Evolutionary conservation across 164 flowering plant species (phyloP).

Genomic region (Houttuynia cordata): DNA sequence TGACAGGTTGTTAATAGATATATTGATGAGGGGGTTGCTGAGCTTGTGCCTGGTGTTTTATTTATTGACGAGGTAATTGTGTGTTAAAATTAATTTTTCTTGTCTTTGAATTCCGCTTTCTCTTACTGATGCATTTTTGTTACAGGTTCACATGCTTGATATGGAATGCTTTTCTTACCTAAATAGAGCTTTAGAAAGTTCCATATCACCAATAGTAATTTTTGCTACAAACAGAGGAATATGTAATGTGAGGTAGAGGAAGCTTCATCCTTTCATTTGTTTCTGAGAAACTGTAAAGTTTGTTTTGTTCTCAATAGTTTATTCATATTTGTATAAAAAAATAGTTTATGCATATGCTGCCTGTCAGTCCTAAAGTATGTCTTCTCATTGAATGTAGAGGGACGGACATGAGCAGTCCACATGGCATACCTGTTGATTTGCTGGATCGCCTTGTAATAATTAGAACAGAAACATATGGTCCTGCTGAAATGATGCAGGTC

Average conservation of each 20-base stretch:
- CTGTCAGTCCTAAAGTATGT: neutral
- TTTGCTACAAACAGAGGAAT: conserved; percentile 96
- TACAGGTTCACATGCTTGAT: conserved; percentile 97
- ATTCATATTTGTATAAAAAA: no score
- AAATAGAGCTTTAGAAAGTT: conserved; percentile 91
- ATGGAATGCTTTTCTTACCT: conserved; percentile 94
- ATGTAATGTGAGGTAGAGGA: conserved; percentile 69
- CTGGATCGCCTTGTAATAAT: conserved; percentile 81
- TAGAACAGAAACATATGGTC: conserved; percentile 75
- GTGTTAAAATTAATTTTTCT: no score
- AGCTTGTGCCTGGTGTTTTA: conserved; percentile 96
- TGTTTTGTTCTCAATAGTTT: neutral
- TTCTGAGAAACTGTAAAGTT: neutral
- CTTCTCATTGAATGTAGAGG: conserved; percentile 45
- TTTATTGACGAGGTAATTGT: conserved; percentile 76
- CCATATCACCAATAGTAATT: conserved; percentile 83
- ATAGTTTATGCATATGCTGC: no score
- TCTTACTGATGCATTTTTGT: conserved; percentile 4
- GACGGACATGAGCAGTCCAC: conserved; percentile 87
- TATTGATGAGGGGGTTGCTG: conserved; percentile 91
- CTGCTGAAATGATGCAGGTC: conserved; percentile 43
- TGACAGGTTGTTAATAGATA: conserved; percentile 86
- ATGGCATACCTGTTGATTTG: conserved; percentile 95
- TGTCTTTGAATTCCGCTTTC: neutral
- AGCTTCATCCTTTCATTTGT: neutral